These are phyloP conservation scores for Cryptosporidium ubiquitum DNA, from an alignment of 169 alveolate genomes.

Conservation along the genomic window DNA sequence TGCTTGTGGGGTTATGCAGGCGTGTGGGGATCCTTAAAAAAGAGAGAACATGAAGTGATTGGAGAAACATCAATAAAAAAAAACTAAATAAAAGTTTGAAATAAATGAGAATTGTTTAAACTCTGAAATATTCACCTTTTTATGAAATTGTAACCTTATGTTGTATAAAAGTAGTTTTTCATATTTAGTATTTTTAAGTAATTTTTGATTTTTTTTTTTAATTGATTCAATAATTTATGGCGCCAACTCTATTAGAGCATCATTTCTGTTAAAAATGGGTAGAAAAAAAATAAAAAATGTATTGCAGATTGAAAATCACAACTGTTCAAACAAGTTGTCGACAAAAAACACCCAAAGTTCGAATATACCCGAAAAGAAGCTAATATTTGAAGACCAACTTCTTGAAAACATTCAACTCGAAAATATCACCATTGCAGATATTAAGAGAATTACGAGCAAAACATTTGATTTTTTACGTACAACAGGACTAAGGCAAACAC, in stretches of 20 bases:
- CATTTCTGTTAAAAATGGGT: conserved; percentile 24
- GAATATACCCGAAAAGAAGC: not conserved
- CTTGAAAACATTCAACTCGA: conserved; percentile 23
- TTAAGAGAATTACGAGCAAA: conserved; percentile 53
- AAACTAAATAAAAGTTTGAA: not conserved
- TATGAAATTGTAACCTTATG: not conserved
- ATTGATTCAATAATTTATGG: not conserved
- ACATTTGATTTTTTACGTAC: conserved; percentile 59
- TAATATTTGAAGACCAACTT: conserved; percentile 44
- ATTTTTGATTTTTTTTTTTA: too few species aligned
- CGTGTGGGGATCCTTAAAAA: not conserved
- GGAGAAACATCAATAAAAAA: not conserved
- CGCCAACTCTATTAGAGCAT: not conserved
- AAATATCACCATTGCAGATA: conserved; percentile 30
- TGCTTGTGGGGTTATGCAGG: conserved; percentile 7
- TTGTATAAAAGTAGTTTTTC: not conserved
- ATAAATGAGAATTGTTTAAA: not conserved
- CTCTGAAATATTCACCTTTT: not conserved
- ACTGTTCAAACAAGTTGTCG: not conserved
- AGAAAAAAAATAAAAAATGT: conserved; percentile 9
- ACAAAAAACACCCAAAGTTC: not conserved
- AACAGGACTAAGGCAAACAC: conserved; percentile 66
- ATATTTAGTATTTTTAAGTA: not conserved
- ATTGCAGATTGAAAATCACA: not conserved
- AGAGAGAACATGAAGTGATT: not conserved